These are phyloP conservation scores for Dothistroma pini DNA, from an alignment of 2,329 filamentous ascomycete species.

Conservation along the genomic window DNA sequence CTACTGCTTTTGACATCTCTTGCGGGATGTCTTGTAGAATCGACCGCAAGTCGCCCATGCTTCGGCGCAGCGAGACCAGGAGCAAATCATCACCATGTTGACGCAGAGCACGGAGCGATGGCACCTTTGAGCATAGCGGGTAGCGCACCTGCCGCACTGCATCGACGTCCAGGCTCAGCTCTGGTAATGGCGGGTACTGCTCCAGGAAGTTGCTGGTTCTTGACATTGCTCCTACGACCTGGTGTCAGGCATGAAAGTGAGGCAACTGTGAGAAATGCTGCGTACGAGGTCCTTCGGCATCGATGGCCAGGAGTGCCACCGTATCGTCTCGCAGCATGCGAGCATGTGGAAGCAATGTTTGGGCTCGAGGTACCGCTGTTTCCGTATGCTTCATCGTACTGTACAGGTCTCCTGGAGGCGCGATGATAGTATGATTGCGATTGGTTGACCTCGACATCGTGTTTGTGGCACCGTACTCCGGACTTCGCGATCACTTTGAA, in stretches of 20 bases:
- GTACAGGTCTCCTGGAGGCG: not conserved
- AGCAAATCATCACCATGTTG: not conserved
- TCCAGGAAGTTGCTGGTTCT: not conserved
- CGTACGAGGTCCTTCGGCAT: not conserved
- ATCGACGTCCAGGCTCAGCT: not conserved
- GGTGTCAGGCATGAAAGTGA: not conserved
- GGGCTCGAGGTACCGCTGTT: not conserved
- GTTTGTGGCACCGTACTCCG: too few species aligned
- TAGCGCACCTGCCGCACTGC: not conserved
- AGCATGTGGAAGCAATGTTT: not conserved
- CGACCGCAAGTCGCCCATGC: not conserved
- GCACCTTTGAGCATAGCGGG: not conserved
- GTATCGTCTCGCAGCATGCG: not conserved
- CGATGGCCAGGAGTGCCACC: not conserved
- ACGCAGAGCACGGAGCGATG: not conserved
- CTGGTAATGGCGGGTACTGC: not conserved
- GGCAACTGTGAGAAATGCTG: not conserved
- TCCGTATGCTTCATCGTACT: not conserved
- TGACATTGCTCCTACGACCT: not conserved
- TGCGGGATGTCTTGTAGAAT: not conserved
- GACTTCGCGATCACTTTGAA: too few species aligned
- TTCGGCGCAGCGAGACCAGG: not conserved
- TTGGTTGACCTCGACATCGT: not conserved
- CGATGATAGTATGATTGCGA: not conserved
- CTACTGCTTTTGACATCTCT: not conserved